phyloP scores from a whole-genome alignment of 257 asterid genomes.

The Lavandula angustifolia region DNA sequence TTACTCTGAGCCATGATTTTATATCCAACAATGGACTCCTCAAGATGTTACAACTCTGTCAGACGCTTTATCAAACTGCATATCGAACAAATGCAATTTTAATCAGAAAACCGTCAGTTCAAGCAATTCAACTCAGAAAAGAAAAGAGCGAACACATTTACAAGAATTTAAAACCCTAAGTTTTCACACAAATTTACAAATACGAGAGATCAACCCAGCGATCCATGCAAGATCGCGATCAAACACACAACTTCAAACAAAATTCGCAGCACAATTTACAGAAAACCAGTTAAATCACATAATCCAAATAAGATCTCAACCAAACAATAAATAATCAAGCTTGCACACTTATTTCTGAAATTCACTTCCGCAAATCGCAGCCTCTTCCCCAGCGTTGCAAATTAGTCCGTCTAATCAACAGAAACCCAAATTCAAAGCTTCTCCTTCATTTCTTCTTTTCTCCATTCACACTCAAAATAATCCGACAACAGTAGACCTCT shows the following conservation, averaged over 20 bases:
- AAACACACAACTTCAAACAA: slow-evolving; percentile 36
- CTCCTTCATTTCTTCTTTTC: neutral
- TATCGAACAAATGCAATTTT: slow-evolving; percentile 28
- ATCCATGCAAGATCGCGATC: slow-evolving; percentile 51
- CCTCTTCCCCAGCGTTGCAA: slow-evolving; percentile 6
- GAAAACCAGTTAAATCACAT: slow-evolving; percentile 22
- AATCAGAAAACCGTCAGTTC: neutral
- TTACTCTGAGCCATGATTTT: slow-evolving; percentile 88
- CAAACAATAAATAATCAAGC: slow-evolving; percentile 19
- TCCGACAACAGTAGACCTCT: slow-evolving; percentile 20
- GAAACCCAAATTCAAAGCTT: slow-evolving; percentile 26
- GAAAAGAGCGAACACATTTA: neutral
- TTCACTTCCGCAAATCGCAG: slow-evolving; percentile 24
- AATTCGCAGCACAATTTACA: slow-evolving; percentile 33
- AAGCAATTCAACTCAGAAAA: neutral
- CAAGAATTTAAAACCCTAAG: slow-evolving; percentile 22
- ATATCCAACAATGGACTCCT: slow-evolving; percentile 28
- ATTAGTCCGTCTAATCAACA: slow-evolving; percentile 25
- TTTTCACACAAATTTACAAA: slow-evolving; percentile 39
- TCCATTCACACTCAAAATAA: neutral
- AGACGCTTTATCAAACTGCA: slow-evolving; percentile 34
- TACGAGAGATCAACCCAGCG: slow-evolving; percentile 54
- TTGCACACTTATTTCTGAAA: slow-evolving; percentile 27
- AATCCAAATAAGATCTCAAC: slow-evolving; percentile 30
- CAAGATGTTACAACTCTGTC: slow-evolving; percentile 24